Base-by-base conservation (phyloP, 306 rosid species). In the Malus fusca region DNA sequence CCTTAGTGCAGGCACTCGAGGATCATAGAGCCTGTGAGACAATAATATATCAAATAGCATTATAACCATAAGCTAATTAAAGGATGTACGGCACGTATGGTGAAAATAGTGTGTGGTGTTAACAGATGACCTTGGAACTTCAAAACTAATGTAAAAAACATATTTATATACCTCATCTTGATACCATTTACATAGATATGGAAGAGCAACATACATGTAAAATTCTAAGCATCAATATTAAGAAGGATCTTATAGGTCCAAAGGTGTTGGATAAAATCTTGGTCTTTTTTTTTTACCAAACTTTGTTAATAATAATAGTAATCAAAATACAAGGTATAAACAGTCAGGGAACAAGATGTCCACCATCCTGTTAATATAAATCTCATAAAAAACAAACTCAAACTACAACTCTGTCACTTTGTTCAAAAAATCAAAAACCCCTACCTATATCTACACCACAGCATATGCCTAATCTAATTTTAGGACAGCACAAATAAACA, bases 1-100 rank as follows among this genome's bases (percentile, higher is more conserved):
- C 75, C 79, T 87, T 65, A 94, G 80, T 84, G 82, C 86, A 56
- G 89, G 87, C 76, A 87, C 87, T 68, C 97, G 90, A 78, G 98
- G 98, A 90, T 94, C 98, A 84, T 94, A 94, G 52, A 94, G 96
- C 93, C 98, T 94, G 97, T 51, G 76, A 90, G 82, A 79, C 69
- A 71, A 77, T 60, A 74, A 71, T 4, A 52, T 30, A n/a, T 52
- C 56, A 84, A 55, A 69, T 22, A 73, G 52, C 31, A 31, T 73
- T 40, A 53, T 46, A 68, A 23, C 63, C 30, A 66, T 55, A 70
- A 63, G 42, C 73, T 66, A 63, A 69, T 80, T 19, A 14, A 63
- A 63, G 67, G 60, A 71, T 55, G 46, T n/a, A 53, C 8, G 22
- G 30, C 33, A 31, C n/a, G 19, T 37, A 35, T 37, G 42, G 42